Percentiles rank a stretch among this genome's conserved stretches.
phyloP scores from a whole-genome alignment of 306 rosid species.

The Ormosia emarginata region DNA sequence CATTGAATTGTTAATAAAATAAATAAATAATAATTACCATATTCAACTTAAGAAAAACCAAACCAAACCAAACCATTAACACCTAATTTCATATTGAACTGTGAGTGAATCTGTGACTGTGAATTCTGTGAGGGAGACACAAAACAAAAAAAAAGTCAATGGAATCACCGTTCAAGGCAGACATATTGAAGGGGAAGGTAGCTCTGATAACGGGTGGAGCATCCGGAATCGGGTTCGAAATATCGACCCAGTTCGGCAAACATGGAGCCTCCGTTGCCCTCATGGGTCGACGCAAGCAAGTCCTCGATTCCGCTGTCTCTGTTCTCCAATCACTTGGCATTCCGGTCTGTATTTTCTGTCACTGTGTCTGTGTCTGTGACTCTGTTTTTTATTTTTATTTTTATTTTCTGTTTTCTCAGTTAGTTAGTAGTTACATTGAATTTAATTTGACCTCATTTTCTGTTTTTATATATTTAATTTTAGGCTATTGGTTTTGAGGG shows the following conservation, averaged over 20 bases:
- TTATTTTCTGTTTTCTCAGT: background rate
- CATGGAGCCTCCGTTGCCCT: conserved; percentile 91
- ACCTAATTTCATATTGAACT: too few species aligned
- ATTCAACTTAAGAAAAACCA: too few species aligned
- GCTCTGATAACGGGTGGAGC: conserved; percentile 91
- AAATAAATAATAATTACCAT: too few species aligned
- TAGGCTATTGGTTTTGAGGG: conserved; percentile 82
- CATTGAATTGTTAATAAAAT: too few species aligned
- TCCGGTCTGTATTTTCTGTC: conserved; percentile 27
- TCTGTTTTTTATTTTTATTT: background rate
- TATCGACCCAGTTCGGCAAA: conserved; percentile 67
- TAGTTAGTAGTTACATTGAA: background rate
- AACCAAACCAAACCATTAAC: too few species aligned
- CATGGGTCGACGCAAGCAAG: conserved; percentile 83
- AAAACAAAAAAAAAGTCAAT: background rate
- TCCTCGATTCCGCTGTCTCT: conserved; percentile 70
- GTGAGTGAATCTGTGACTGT: too few species aligned
- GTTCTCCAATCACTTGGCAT: conserved; percentile 63
- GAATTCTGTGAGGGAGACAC: background rate
- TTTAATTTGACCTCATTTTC: background rate
- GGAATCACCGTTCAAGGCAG: conserved; percentile 61
- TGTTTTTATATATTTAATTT: background rate
- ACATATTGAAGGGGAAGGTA: conserved; percentile 69
- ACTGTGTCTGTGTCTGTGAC: background rate
- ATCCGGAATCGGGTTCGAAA: conserved; percentile 86